Conservation (phyloP, 2,329 filamentous ascomycete species). For the Neofusicoccum laricinum region DNA sequence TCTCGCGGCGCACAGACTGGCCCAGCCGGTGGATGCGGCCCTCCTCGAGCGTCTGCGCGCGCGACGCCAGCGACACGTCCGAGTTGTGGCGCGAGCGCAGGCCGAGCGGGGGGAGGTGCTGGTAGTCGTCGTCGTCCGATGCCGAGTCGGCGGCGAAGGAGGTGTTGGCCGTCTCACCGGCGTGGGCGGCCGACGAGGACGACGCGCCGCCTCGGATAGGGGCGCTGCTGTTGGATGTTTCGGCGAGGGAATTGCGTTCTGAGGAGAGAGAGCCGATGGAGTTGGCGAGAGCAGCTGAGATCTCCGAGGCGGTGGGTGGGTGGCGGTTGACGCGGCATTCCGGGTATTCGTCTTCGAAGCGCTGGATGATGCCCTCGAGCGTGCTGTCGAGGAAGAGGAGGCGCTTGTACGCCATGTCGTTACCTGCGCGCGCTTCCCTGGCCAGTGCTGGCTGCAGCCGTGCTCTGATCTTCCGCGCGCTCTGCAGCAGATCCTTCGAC, state of each 20-base stretch:
- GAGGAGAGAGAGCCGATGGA: conserved; percentile 32
- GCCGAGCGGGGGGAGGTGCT: conserved; percentile 34
- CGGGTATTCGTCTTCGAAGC: conserved; percentile 95
- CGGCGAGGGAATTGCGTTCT: conserved; percentile 29
- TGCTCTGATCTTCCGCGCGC: conserved; percentile 82
- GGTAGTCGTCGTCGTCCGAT: conserved; percentile 41
- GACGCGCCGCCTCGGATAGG: conserved; percentile 14
- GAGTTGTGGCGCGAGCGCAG: conserved; percentile 59
- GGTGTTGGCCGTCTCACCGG: conserved; percentile 16
- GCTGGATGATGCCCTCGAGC: conserved; percentile 84
- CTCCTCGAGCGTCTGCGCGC: conserved; percentile 65
- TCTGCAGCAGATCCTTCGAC: conserved; percentile 83
- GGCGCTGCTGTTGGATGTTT: conserved; percentile 21
- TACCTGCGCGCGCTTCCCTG: conserved; percentile 67
- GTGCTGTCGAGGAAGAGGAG: conserved; percentile 86
- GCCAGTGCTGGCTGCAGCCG: conserved; percentile 80
- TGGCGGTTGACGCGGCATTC: conserved; percentile 64
- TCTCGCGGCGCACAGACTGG: conserved; percentile 63
- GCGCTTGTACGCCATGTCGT: conserved; percentile 75
- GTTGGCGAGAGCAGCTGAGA: conserved; percentile 26
- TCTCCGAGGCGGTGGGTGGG: conserved; percentile 20
- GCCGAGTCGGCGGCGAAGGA: conserved; percentile 22
- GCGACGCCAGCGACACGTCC: conserved; percentile 65
- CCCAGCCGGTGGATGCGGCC: conserved; percentile 67
- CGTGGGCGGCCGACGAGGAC: neutral